Conservation (phyloP, 1,284 basidiomycete species). For the Apiotrichum sp. region DNA sequence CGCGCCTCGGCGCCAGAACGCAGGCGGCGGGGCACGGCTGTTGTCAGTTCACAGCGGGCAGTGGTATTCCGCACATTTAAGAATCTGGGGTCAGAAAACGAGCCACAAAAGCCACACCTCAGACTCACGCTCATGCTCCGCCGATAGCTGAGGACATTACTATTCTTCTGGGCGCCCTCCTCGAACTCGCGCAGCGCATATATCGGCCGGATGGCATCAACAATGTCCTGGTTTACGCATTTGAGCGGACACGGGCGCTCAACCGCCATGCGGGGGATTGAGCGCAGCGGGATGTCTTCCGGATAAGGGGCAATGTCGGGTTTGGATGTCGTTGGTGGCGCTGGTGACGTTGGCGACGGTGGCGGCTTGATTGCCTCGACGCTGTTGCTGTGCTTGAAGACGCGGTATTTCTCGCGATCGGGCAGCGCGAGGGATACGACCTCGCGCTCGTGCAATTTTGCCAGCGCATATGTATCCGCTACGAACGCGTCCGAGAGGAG, state of each 20-base stretch:
- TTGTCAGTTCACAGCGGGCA: neutral
- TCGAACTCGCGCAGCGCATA: constrained; percentile 43
- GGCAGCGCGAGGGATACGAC: constrained; percentile 8
- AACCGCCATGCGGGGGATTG: constrained; percentile 35
- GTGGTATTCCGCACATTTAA: constrained; percentile 28
- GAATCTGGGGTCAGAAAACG: constrained; percentile 19
- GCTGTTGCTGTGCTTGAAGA: constrained; percentile 5
- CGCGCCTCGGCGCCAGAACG: constrained; percentile 40
- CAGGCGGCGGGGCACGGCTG: constrained; percentile 41
- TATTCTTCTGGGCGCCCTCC: constrained; percentile 41
- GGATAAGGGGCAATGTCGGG: constrained; percentile 29
- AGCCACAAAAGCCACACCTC: neutral
- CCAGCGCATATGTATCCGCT: constrained; percentile 22
- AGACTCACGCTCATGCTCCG: constrained; percentile 42
- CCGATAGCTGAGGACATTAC: constrained; percentile 44
- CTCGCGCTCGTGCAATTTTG: neutral
- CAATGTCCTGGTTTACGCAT: constrained; percentile 46
- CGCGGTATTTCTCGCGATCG: constrained; percentile 14
- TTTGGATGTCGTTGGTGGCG: neutral
- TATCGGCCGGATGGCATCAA: constrained; percentile 46
- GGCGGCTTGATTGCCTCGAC: constrained; percentile 4
- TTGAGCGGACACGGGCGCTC: constrained; percentile 35
- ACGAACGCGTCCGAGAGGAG: constrained; percentile 29
- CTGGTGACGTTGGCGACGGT: neutral
- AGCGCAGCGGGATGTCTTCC: constrained; percentile 27